Evolutionary conservation across 768 basidiomycete species (phyloP), one percentile per base, ranked within the genome.

Genomic region (Trametes villosa): DNA sequence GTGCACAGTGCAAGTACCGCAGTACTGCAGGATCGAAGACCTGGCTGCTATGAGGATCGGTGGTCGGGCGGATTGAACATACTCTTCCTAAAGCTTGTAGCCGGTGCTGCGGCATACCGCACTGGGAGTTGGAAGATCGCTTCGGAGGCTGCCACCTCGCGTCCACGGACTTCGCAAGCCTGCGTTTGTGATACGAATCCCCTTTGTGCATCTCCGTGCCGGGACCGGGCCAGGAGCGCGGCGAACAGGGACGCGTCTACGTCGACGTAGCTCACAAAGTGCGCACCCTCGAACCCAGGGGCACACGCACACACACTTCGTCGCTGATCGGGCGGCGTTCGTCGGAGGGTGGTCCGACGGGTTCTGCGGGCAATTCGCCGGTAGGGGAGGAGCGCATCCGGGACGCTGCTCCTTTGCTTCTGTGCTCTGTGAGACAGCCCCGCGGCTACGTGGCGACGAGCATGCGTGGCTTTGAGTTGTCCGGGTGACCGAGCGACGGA

Each of bases 261-360:
- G 38, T 18, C 38, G 45, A 24, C 36, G 34, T 47, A 47, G 46
- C 18, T 29, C 46, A 57, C 5, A 24, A 17, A 3, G 36, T 17
- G 17, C 9, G 36, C 34, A 42, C 56, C 56, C 56, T 57, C n/a
- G 47, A 49, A 57, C 48, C n/a, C 47, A 42, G 38, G n/a, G 45
- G 40, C 27, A 42, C n/a, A 24, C 26, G 18, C 48, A 2, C 34
- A 7, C 40, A 17, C 13, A 44, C 18, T n/a, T 4, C 38, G 40
- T 49, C 47, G 56, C 47, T n/a, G 56, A 49, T 57, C 47, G 29
- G 45, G 34, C 45, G 29, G 47, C 27, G 27, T 41, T 49, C 47
- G n/a, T 41, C 56, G 47, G 47, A 41, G 22, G 27, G 27, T 49
- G 29, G 38, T 42, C 47, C 56, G 38, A 24, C n/a, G 38, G 38